Percentiles rank a stretch among this genome's conserved stretches.
These are phyloP conservation scores for Microdochium trichocladiopsis DNA, from an alignment of 2,329 filamentous ascomycete genomes.

Conservation along the genomic window DNA sequence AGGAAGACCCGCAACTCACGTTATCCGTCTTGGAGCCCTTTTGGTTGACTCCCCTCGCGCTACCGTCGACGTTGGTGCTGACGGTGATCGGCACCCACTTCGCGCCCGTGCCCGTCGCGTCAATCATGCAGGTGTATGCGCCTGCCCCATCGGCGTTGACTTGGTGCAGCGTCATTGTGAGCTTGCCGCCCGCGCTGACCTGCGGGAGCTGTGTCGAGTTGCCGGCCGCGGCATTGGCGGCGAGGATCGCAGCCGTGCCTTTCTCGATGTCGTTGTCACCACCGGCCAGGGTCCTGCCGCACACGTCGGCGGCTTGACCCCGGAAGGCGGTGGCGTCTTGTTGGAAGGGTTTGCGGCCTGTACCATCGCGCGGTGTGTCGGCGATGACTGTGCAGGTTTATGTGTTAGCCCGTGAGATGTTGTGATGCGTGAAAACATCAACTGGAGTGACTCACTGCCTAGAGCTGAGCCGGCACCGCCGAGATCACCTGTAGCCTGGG, in stretches of 20 bases:
- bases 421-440: conserved; percentile 1
- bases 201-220: conserved; percentile 51
- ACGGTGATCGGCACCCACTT: conserved; percentile 47
- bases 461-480: conserved; percentile 39
- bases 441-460: conserved; percentile 21
- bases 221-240: too few species aligned
- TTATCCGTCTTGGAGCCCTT: conserved; percentile 32
- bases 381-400: conserved; percentile 31
- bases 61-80: conserved; percentile 44
- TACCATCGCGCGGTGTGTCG: conserved; percentile 54
- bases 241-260: conserved; percentile 51
- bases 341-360: conserved; percentile 53
- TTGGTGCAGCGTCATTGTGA: conserved; percentile 60
- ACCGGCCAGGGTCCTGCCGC: conserved; percentile 50
- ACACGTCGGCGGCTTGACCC: conserved; percentile 39
- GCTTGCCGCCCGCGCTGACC: conserved; percentile 45
- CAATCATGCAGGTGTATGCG: conserved; percentile 59
- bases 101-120: conserved; percentile 48
- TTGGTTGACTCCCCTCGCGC: too few species aligned
- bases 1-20: not conserved
- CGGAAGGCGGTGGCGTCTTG: conserved; percentile 57
- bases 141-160: conserved; percentile 62
- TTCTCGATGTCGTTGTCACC: conserved; percentile 50
- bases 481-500: conserved; percentile 46
- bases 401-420: conserved; percentile 3